A percentile compares a stretch with the other conserved stretches of the same genome.
phyloP scores from a whole-genome alignment of 2,329 filamentous ascomycete species.

The Scedosporium minutisporum region DNA sequence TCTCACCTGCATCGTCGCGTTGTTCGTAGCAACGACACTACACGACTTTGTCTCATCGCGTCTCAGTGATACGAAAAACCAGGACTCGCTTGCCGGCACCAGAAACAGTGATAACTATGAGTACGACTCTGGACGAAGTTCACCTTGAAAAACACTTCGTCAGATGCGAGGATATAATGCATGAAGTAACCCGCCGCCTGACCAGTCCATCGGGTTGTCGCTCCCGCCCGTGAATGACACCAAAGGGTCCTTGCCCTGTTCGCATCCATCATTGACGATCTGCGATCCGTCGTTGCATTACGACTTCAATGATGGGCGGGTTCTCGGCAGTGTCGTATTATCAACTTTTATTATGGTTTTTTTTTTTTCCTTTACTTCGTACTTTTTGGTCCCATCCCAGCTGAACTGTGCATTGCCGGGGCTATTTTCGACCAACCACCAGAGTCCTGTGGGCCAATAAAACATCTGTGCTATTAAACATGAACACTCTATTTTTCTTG shows the following conservation, averaged over 20 bases:
- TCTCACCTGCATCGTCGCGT: too few species aligned
- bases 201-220: background rate
- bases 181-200: background rate
- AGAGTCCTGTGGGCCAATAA: background rate
- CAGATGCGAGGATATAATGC: background rate
- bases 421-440: background rate
- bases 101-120: background rate
- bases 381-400: background rate
- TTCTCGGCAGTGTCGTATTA: background rate
- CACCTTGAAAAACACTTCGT: too few species aligned
- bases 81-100: too few species aligned
- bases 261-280: background rate
- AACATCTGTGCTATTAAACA: background rate
- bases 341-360: background rate
- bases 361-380: too few species aligned
- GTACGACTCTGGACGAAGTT: background rate
- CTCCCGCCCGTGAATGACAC: background rate
- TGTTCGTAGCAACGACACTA: too few species aligned
- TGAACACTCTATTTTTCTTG: background rate
- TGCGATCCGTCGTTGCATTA: slow-evolving; percentile 2
- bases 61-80: too few species aligned
- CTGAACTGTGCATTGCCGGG: background rate
- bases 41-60: too few species aligned
- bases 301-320: background rate
- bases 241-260: background rate